A percentile compares a stretch with the other conserved stretches of the same genome.
Conservation (phyloP, 768 basidiomycete genomes). For the Podaxis sp. region DNA sequence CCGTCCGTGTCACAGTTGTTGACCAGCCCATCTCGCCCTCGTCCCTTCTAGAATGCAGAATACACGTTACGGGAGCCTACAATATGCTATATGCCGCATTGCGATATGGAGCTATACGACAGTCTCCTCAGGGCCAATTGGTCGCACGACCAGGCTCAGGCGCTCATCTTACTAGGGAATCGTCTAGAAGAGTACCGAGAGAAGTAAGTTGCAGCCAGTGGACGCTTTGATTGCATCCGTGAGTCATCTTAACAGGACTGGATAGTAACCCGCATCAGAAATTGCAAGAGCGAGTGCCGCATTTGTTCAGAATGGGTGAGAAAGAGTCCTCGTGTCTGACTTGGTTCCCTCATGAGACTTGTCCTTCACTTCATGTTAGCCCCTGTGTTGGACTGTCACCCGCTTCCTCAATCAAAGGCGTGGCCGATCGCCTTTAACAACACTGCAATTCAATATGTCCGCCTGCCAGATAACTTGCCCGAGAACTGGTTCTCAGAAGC, state of each 20-base stretch:
- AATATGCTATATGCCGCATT: slow-evolving; percentile 77
- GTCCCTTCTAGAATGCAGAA: slow-evolving; percentile 25
- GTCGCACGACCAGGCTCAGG: slow-evolving; percentile 38
- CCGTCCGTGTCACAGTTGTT: slow-evolving; percentile 1
- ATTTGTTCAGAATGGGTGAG: slow-evolving; percentile 51
- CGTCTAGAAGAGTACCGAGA: slow-evolving; percentile 61
- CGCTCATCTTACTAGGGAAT: slow-evolving; percentile 61
- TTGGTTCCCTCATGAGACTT: slow-evolving; percentile 10
- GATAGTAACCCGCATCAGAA: slow-evolving; percentile 49
- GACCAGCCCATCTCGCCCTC: neutral
- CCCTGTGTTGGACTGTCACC: slow-evolving; percentile 39
- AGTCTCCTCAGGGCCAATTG: slow-evolving; percentile 59
- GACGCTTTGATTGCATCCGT: slow-evolving; percentile 12
- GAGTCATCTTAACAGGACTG: slow-evolving; percentile 9
- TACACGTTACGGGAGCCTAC: slow-evolving; percentile 41
- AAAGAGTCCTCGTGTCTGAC: slow-evolving; percentile 11
- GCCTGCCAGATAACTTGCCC: neutral
- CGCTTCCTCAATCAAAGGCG: slow-evolving; percentile 43
- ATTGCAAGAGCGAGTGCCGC: slow-evolving; percentile 48
- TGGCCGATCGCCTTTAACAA: slow-evolving; percentile 69
- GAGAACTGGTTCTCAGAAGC: slow-evolving; percentile 2
- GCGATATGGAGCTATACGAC: slow-evolving; percentile 70
- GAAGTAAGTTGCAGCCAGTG: slow-evolving; percentile 37
- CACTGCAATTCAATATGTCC: slow-evolving; percentile 49
- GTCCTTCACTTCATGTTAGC: slow-evolving; percentile 27